These are phyloP conservation scores for Tillandsia fasciculata DNA, from an alignment of 176 grass and related monocot species.

Conservation along the genomic window DNA sequence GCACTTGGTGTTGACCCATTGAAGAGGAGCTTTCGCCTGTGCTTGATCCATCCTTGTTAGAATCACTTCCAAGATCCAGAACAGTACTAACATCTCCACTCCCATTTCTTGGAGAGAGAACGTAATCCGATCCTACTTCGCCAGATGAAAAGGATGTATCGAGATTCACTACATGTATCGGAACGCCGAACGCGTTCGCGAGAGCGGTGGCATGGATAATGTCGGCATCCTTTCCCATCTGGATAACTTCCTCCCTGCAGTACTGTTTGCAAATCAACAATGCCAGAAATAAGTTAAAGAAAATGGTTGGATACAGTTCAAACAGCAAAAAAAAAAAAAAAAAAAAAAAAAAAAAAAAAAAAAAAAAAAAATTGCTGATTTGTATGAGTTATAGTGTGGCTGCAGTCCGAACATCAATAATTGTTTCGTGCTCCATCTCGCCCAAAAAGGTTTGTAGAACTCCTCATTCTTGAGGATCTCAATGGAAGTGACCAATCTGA, in stretches of 20 bases:
- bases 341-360: no score
- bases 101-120: background rate
- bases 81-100: background rate
- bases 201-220: background rate
- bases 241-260: background rate
- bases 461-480: conserved; percentile 73
- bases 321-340: background rate
- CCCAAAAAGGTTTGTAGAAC: conserved; percentile 85
- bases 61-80: background rate
- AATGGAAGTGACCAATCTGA: conserved; percentile 84
- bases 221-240: background rate
- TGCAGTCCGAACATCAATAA: no score
- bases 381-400: no score
- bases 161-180: background rate
- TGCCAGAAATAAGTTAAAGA: background rate
- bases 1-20: background rate
- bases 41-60: background rate
- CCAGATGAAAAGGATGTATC: background rate
- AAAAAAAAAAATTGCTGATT: no score
- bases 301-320: background rate
- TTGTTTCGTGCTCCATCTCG: conserved; percentile 42
- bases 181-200: background rate
- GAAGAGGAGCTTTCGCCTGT: background rate
- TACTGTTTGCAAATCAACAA: background rate
- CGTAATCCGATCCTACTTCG: background rate